phyloP scores from a whole-genome alignment of 345 rosid species.

The Isatis tinctoria region DNA sequence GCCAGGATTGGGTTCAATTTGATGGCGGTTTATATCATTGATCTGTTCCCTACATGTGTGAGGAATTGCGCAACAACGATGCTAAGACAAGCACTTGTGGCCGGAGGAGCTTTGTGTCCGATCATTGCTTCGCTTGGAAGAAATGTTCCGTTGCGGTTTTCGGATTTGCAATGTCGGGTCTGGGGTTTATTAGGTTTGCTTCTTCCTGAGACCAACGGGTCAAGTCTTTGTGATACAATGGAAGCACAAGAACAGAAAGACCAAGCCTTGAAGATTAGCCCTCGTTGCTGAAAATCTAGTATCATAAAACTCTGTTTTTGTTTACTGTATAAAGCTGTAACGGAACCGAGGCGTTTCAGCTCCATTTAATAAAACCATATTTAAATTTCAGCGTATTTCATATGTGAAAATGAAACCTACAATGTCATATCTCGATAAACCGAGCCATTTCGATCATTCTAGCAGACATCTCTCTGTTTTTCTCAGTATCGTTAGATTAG shows the following conservation, averaged over 20 bases:
- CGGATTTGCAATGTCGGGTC: constrained; percentile 17
- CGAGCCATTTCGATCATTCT: too few relatives aligned
- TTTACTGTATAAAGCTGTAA: too few relatives aligned
- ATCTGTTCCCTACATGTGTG: constrained; percentile 52
- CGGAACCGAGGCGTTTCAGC: neutral
- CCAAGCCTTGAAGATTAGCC: constrained; percentile 6
- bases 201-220: constrained; percentile 39
- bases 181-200: constrained; percentile 26
- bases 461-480: too few relatives aligned
- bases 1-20: constrained; percentile 39
- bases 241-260: constrained; percentile 35
- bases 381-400: neutral
- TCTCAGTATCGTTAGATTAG: too few relatives aligned
- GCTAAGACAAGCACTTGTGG: constrained; percentile 38
- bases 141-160: constrained; percentile 29
- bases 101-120: constrained; percentile 37
- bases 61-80: constrained; percentile 42
- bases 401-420: neutral
- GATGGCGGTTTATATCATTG: constrained; percentile 37
- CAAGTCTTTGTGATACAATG: constrained; percentile 37
- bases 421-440: neutral
- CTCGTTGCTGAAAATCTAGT: neutral
- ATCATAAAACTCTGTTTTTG: neutral
- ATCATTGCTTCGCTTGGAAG: constrained; percentile 32
- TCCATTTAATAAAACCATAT: neutral